Evolutionary conservation across 495 filamentous ascomycete species (phyloP), one percentile per base, ranked within the genome.

Genomic region (Venustampulla echinocandica): DNA sequence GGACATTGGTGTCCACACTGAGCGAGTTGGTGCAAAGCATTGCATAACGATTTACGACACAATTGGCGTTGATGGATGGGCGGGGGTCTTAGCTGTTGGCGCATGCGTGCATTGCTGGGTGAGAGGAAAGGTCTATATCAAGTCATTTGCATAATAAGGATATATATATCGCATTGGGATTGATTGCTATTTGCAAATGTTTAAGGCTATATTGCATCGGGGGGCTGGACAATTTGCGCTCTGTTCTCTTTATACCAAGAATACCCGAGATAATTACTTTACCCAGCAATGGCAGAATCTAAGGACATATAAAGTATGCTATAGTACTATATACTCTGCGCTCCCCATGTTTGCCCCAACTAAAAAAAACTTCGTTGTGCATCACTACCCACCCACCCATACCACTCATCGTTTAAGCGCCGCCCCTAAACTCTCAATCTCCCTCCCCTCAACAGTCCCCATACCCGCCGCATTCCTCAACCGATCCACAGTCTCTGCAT

Each of bases 401-500:
- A 42, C 1, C 32, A 14, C 9, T 15, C n/a, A 49, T 0, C 51
- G 18, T 39, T 48, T 54, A 46, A 60, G 49, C 15, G 34, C 46
- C 14, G 53, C 47, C 3, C 46, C 44, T 20, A 60, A 36, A 34
- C 51, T 48, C 46, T 60, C 48, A 34, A 60, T 55, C 47, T 60
- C 57, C 45, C 52, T 53, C 23, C 32, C 54, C 35, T 60, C 54
- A 18, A 46, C 48, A n/a, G 47, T 55, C 1, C 54, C 52, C 13
- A 51, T 40, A 1, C 55, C 55, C 7, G 54, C 57, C 25, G 44
- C 44, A 14, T 30, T 21, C 42, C 47, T 47, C 44, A 61, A 40
- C n/a, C 52, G 20, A 42, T 58, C 58, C 27, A 58, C 68, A 2
- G 78, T 67, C 53, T 80, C 79, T 42, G 80, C 61, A 62, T 97